Conservation (phyloP, 2,329 filamentous ascomycete species). For the Pyricularia grisea region DNA sequence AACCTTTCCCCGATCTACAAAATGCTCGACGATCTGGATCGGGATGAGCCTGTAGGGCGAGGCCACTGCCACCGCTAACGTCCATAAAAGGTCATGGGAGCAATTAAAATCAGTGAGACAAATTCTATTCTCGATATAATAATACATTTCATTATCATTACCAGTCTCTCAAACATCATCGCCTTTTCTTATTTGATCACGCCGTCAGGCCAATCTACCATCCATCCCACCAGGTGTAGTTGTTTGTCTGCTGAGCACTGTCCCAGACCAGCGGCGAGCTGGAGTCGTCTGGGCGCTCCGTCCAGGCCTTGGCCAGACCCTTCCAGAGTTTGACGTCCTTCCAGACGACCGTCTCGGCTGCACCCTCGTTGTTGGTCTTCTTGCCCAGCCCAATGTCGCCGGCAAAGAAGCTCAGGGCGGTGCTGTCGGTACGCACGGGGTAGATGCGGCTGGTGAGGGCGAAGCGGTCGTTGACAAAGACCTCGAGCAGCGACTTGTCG, state of each 20-base stretch:
- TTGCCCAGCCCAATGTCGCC: not conserved
- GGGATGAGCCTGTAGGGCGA: no score
- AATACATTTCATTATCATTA: not conserved
- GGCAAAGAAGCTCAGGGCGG: conserved; percentile 1
- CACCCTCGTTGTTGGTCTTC: not conserved
- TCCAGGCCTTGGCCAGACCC: conserved; percentile 2
- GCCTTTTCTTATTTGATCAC: not conserved
- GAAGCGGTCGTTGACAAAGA: conserved; percentile 4
- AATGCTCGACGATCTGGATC: no score
- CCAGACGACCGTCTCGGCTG: not conserved
- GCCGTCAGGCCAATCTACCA: not conserved
- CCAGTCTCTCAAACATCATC: not conserved
- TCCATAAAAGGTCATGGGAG: no score
- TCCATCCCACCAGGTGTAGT: not conserved
- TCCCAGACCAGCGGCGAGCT: not conserved
- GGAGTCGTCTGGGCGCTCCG: not conserved
- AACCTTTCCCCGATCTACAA: no score
- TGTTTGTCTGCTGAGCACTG: not conserved
- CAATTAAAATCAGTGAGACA: no score
- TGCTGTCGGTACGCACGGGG: conserved; percentile 1
- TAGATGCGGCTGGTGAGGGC: conserved; percentile 4
- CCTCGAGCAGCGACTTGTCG: conserved; percentile 3
- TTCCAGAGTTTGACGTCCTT: conserved; percentile 3
- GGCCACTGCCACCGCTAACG: no score
- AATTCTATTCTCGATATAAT: not conserved